Evolutionary conservation across 768 basidiomycete species (phyloP).

Genomic region (Trichaptum fuscoviolaceum): DNA sequence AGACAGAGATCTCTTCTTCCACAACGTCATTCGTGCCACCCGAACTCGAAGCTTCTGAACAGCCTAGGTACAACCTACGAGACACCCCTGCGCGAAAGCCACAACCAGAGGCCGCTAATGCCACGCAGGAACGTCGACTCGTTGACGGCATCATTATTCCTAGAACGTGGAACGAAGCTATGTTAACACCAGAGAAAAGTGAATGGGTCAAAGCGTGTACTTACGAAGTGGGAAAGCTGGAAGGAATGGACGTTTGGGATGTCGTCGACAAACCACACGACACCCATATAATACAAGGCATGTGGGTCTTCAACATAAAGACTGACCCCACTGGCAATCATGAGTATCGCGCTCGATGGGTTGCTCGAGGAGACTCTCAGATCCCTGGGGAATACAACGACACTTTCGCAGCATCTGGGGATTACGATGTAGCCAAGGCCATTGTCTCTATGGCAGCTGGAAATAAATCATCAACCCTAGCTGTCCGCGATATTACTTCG

Average conservation of each 20-base stretch:
- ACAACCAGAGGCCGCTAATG: not conserved
- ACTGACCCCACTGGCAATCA: conserved; percentile 15
- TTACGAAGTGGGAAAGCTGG: conserved; percentile 3
- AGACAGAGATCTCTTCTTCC: not conserved
- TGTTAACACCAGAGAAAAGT: not conserved
- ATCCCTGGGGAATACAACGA: conserved; percentile 11
- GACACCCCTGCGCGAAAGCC: not conserved
- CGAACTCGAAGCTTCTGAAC: too few relatives aligned
- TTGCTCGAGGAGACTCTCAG: conserved; percentile 26
- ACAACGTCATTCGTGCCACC: too few relatives aligned
- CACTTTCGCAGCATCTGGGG: not conserved
- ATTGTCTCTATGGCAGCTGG: not conserved
- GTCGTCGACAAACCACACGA: conserved; percentile 15
- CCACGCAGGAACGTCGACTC: not conserved
- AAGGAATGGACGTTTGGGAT: conserved; percentile 17
- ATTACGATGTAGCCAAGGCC: not conserved
- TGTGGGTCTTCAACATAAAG: conserved; percentile 24
- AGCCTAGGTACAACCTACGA: not conserved
- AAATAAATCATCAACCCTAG: not conserved
- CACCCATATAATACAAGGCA: conserved; percentile 15
- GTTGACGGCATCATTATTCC: not conserved
- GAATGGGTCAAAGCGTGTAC: conserved; percentile 5
- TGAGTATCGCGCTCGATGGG: conserved; percentile 22
- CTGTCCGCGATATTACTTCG: conserved; percentile 9
- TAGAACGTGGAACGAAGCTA: conserved; percentile 4